phyloP scores from a whole-genome alignment of 2,329 filamentous ascomycete genomes.

The Xylariomycetidae sp. region DNA sequence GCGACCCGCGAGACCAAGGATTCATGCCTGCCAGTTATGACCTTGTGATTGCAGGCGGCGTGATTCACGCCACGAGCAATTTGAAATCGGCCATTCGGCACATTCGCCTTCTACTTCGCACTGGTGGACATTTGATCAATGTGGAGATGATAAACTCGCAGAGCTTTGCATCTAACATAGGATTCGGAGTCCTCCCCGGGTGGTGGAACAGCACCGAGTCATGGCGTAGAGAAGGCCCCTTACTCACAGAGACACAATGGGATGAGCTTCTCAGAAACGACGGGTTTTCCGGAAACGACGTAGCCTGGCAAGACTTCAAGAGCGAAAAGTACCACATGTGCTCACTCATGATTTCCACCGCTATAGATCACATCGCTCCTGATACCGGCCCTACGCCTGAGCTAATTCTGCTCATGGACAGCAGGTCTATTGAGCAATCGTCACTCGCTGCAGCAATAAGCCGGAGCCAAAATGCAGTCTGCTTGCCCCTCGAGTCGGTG shows the following conservation, averaged over 20 bases:
- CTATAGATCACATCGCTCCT: background rate
- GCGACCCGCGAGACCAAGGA: background rate
- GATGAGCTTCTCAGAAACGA: background rate
- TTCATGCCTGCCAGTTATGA: conserved; percentile 2
- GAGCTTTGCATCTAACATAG: background rate
- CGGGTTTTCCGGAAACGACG: background rate
- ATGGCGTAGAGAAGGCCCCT: background rate
- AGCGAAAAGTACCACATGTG: conserved; percentile 1
- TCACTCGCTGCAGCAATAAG: background rate
- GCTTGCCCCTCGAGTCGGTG: background rate
- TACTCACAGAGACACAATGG: conserved; percentile 2
- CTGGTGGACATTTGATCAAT: conserved; percentile 2
- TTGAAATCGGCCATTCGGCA: conserved; percentile 2
- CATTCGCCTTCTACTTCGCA: conserved; percentile 2
- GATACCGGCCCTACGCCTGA: background rate
- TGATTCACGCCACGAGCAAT: conserved; percentile 4
- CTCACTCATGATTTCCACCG: conserved; percentile 1
- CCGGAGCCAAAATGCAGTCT: background rate
- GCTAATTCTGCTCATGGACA: background rate
- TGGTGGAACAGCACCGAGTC: background rate
- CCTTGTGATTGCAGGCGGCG: conserved; percentile 3
- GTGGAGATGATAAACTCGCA: conserved; percentile 1
- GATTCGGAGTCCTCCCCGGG: background rate
- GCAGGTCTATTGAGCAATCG: background rate
- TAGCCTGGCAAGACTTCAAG: conserved; percentile 3